Conservation (phyloP, 2,329 filamentous ascomycete genomes). For the Stagonosporopsis tanaceti region DNA sequence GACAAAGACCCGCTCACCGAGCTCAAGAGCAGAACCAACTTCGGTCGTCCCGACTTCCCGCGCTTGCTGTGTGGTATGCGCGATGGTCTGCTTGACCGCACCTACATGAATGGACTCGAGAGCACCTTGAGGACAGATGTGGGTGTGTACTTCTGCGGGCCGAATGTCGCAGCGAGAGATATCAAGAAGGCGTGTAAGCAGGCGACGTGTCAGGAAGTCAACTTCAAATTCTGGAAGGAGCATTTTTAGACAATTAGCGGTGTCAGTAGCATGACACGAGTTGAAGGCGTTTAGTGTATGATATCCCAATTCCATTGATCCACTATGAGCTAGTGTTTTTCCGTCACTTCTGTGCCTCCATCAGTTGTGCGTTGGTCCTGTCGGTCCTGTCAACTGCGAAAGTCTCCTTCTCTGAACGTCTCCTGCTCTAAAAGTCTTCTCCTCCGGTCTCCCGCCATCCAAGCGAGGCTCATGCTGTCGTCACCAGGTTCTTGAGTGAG, state of each 20-base stretch:
- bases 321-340: background rate
- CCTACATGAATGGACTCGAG: conserved; percentile 84
- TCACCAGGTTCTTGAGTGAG: too few relatives aligned
- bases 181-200: conserved; percentile 83
- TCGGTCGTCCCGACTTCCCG: conserved; percentile 89
- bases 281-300: conserved; percentile 15
- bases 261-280: background rate
- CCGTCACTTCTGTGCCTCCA: too few relatives aligned
- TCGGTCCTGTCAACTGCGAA: too few relatives aligned
- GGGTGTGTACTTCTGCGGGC: conserved; percentile 97
- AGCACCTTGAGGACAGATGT: conserved; percentile 80
- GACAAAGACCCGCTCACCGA: conserved; percentile 91
- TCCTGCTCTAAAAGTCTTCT: too few relatives aligned
- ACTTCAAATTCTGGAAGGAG: conserved; percentile 99
- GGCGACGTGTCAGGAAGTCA: conserved; percentile 78
- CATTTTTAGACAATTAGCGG: conserved; percentile 62
- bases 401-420: too few relatives aligned
- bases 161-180: conserved; percentile 78
- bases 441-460: too few relatives aligned
- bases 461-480: too few relatives aligned
- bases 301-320: conserved; percentile 5
- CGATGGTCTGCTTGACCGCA: conserved; percentile 83
- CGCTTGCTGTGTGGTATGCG: conserved; percentile 84
- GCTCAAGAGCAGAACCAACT: conserved; percentile 88
- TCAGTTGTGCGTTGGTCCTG: too few relatives aligned